Evolutionary conservation across 1,139 yeast genomes (phyloP).

Genomic region (Yamadazyma friedrichii): DNA sequence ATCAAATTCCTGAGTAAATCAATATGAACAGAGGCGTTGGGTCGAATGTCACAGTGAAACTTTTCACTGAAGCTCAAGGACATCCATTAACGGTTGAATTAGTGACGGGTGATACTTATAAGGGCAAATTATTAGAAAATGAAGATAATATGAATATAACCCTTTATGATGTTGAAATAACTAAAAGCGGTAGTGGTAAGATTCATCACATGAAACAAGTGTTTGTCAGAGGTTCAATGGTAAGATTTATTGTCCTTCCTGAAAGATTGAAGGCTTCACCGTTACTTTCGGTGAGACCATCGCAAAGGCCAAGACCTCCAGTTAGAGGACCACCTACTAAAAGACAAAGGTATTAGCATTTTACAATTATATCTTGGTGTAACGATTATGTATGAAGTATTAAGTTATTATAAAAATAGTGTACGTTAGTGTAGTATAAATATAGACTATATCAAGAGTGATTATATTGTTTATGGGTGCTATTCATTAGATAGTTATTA

Average conservation of each 20-base stretch:
- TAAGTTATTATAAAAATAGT: neutral
- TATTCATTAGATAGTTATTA: too few species aligned
- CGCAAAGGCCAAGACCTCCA: conserved; percentile 68
- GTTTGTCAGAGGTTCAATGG: conserved; percentile 88
- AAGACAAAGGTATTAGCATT: conserved; percentile 20
- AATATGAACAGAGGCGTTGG: neutral
- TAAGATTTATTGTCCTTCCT: conserved; percentile 81
- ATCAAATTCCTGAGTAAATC: too few species aligned
- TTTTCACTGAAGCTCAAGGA: conserved; percentile 87
- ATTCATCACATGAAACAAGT: conserved; percentile 81
- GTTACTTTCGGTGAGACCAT: conserved; percentile 50
- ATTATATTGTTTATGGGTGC: neutral
- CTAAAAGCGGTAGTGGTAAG: conserved; percentile 64
- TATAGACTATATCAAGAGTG: neutral
- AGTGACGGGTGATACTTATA: conserved; percentile 79
- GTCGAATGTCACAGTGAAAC: conserved; percentile 63
- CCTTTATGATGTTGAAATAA: conserved; percentile 76
- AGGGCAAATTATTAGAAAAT: conserved; percentile 81
- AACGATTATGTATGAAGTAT: neutral
- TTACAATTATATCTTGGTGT: too few species aligned
- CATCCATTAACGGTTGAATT: conserved; percentile 84
- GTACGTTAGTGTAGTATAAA: too few species aligned
- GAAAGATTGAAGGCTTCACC: conserved; percentile 89
- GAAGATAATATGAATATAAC: conserved; percentile 96
- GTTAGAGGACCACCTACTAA: conserved; percentile 59